These are phyloP conservation scores for Penicillium macrosclerotiorum DNA, from an alignment of 495 filamentous ascomycete species.

Conservation along the genomic window DNA sequence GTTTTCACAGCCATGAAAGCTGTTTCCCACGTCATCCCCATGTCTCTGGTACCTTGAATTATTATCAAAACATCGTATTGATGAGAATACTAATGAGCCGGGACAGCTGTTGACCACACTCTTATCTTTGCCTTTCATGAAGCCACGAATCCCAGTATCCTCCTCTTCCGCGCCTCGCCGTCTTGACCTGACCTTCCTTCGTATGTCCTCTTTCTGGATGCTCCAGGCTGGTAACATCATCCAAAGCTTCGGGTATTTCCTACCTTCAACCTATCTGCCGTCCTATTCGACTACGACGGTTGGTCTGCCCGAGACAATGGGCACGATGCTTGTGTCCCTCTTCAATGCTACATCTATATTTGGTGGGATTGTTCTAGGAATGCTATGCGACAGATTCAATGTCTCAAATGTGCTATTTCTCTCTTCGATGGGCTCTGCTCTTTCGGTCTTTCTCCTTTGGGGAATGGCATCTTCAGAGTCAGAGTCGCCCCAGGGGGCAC, in stretches of 20 bases:
- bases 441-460: slow-evolving; percentile 67
- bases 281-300: slow-evolving; percentile 53
- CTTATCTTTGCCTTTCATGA: slow-evolving; percentile 55
- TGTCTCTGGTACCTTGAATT: too few relatives aligned
- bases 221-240: slow-evolving; percentile 57
- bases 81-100: background rate
- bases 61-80: too few relatives aligned
- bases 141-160: slow-evolving; percentile 53
- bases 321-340: slow-evolving; percentile 53
- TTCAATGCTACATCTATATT: slow-evolving; percentile 57
- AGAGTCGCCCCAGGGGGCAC: slow-evolving; percentile 32
- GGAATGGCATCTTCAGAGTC: slow-evolving; percentile 42
- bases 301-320: slow-evolving; percentile 41
- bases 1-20: too few relatives aligned
- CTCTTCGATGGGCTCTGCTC: slow-evolving; percentile 54
- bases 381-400: slow-evolving; percentile 57
- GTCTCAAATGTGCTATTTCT: slow-evolving; percentile 60
- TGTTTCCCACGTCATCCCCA: too few relatives aligned
- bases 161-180: slow-evolving; percentile 25
- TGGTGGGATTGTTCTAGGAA: slow-evolving; percentile 58
- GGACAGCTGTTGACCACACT: slow-evolving; percentile 44
- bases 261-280: slow-evolving; percentile 65
- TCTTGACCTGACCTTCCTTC: slow-evolving; percentile 50
- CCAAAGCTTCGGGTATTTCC: slow-evolving; percentile 65
- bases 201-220: slow-evolving; percentile 48